Base-by-base conservation (phyloP, 345 rosid species). In the Eucalyptus regnans region DNA sequence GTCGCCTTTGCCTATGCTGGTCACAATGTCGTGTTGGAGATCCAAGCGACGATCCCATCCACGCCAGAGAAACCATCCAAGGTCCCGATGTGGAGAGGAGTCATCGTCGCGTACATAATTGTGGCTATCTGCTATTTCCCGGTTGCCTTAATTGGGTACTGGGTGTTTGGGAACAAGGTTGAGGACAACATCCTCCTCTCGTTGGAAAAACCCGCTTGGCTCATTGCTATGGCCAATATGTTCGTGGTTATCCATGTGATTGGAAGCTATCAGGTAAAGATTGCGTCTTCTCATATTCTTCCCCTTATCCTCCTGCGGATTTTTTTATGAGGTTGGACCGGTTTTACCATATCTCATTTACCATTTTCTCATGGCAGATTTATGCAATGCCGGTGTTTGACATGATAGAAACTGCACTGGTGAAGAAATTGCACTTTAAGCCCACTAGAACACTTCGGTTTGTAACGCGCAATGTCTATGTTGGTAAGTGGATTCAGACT, bases 1-100 rank as follows among this genome's bases (percentile, higher is more conserved):
- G 95, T 96, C 48, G 97, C 97, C 76, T 96, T 94, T 88, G 97
- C 98, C 56, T 95, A 96, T 71, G 97, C 98, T 0, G 98, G 98
- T 11, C 98, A 96, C 90, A 95, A 95, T 85, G 97, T 96, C 58
- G 98, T 94, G 48, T 50, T 96, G 90, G 97, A 96, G 89, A 96
- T 96, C 91, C 97, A 96, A 93, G 97, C 97, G 86, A 96, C 97
- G 6, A 96, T 96, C 86, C 98, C 96, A 3, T 96, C 98, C 43
- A 93, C 97, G 22, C 96, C 96, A 2, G 96, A 94, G 90, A 94
- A 93, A 91, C 97, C 98, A 17, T 96, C 98, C 18, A 96, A 95
- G 89, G 90, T 92, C 37, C 97, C 98, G 0, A 96, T 94, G 97
- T 94, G 97, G 97, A 95, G 62, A 91, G 98, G 97, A 23, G 96